Evolutionary conservation across 2,329 filamentous ascomycete species (phyloP).

Genomic region (Cladophialophora psammophila): DNA sequence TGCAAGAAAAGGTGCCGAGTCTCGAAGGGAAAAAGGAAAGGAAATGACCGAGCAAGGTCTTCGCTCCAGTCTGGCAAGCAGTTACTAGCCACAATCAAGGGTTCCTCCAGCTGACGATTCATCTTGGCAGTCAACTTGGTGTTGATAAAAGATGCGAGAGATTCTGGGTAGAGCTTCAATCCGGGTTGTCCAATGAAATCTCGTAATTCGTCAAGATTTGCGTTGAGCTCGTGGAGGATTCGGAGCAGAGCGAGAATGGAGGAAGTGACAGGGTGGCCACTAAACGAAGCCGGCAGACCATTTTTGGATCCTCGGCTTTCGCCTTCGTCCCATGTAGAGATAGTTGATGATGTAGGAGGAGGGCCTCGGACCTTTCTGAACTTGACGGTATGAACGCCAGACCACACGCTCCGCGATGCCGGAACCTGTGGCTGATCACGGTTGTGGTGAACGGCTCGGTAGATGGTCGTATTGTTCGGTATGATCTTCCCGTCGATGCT

Average conservation of each 20-base stretch:
- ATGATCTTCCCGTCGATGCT: slow-evolving; percentile 84
- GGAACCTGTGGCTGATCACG: slow-evolving; percentile 69
- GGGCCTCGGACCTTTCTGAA: slow-evolving; percentile 87
- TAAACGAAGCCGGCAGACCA: slow-evolving; percentile 75
- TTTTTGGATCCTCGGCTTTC: slow-evolving; percentile 56
- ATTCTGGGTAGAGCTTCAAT: slow-evolving; percentile 75
- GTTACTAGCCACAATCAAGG: slow-evolving; percentile 94
- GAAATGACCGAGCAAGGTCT: slow-evolving; percentile 89
- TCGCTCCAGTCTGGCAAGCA: slow-evolving; percentile 96
- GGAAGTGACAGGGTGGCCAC: slow-evolving; percentile 82
- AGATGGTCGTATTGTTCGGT: slow-evolving; percentile 91
- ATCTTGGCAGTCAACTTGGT: slow-evolving; percentile 98
- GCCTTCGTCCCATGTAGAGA: slow-evolving; percentile 44
- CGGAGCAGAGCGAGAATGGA: slow-evolving; percentile 87
- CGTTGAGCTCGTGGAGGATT: slow-evolving; percentile 90
- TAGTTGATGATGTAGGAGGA: slow-evolving; percentile 74
- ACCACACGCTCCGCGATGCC: slow-evolving; percentile 82
- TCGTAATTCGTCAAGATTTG: slow-evolving; percentile 89
- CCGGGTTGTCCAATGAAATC: slow-evolving; percentile 65
- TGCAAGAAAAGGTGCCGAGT: slow-evolving; percentile 95
- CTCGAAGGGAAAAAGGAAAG: slow-evolving; percentile 97
- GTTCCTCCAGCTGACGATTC: slow-evolving; percentile 95
- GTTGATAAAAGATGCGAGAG: slow-evolving; percentile 93
- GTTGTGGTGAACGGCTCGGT: slow-evolving; percentile 85
- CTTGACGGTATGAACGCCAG: slow-evolving; percentile 86